Evolutionary conservation across 2,329 filamentous ascomycete genomes (phyloP).

Genomic region (Aspergillus clavatus): DNA sequence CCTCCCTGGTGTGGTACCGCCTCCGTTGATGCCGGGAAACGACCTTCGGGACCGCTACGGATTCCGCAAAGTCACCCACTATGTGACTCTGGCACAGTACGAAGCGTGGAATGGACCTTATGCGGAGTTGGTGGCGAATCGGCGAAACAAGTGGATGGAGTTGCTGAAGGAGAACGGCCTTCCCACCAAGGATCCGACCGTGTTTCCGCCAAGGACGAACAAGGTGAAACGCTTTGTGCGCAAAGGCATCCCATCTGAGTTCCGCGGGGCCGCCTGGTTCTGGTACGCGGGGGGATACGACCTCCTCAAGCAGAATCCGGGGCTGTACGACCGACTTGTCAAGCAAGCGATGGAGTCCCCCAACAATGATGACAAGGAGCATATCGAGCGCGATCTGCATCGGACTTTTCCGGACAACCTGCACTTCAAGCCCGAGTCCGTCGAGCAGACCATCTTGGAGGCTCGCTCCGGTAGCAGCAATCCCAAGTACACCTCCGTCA

Average conservation of each 20-base stretch:
- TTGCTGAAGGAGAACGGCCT: slow-evolving; percentile 73
- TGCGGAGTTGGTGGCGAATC: slow-evolving; percentile 65
- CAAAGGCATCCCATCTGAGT: slow-evolving; percentile 90
- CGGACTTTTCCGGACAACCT: slow-evolving; percentile 94
- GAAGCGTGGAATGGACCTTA: slow-evolving; percentile 77
- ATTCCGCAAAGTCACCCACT: slow-evolving; percentile 81
- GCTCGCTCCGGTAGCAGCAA: slow-evolving; percentile 33
- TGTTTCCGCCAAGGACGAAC: slow-evolving; percentile 72
- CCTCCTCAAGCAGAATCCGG: slow-evolving; percentile 68
- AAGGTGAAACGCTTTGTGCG: slow-evolving; percentile 87
- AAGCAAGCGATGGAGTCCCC: slow-evolving; percentile 59
- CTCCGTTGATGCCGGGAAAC: slow-evolving; percentile 28
- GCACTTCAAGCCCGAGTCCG: slow-evolving; percentile 67
- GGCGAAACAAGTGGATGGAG: slow-evolving; percentile 75
- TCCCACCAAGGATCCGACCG: slow-evolving; percentile 64
- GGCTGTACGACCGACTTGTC: slow-evolving; percentile 69
- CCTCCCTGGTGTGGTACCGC: slow-evolving; percentile 37
- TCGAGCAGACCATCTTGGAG: slow-evolving; percentile 12
- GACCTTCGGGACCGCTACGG: slow-evolving; percentile 73
- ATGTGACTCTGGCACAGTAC: slow-evolving; percentile 71
- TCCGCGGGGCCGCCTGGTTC: slow-evolving; percentile 95
- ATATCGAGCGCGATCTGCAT: slow-evolving; percentile 89
- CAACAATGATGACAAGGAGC: slow-evolving; percentile 72
- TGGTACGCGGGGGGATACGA: slow-evolving; percentile 87
- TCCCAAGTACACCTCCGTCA: slow-evolving; percentile 30